Evolutionary conservation across 345 rosid genomes (phyloP), one percentile per base, ranked within the genome.

Genomic region (Syzygium jambos): DNA sequence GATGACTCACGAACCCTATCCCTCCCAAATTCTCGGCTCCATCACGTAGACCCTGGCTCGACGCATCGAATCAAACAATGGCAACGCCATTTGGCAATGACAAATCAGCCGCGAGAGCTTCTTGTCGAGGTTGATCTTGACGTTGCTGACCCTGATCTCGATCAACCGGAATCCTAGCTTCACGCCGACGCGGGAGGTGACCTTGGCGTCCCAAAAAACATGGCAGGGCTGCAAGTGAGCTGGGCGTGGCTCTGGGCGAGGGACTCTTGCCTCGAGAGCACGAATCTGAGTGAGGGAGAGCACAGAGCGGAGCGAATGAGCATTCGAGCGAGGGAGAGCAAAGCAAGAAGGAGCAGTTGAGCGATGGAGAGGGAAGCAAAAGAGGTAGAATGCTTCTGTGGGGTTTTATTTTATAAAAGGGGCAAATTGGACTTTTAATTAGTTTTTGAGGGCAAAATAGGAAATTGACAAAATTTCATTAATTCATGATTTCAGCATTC

Each of bases 171-270:
- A 84, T 15, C 94, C 97, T 43, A 95, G 93, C 89, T 95, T 95
- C 93, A 95, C 95, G n/a, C 99, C 99, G 85, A 96, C 97, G 85
- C 94, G 94, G 25, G 94, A 92, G 2, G 96, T 97, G 52, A 91
- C 90, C 68, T 90, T 93, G 46, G 96, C 90, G 89, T 95, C 96
- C 98, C 96, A 94, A 88, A 88, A 85, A 54, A 89, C 88, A 89
- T 87, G 92, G 21, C 78, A 84, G 61, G 91, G 88, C 49, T 91
- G 19, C 94, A 92, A 87, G 89, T 88, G 94, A 94, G 95, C 85
- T 92, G 92, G 88, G 94, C 89, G 54, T 96, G 96, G 92, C 86
- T 92, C 77, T 87, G 91, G 25, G 95, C 90, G 13, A 93, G 89
- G 89, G 94, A 96, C 43, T 95, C 98, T 38, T 93, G 95, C 85